Evolutionary conservation across 1,284 basidiomycete species (phyloP), one percentile per base, ranked within the genome.

Genomic region (Golubevia pallescens): DNA sequence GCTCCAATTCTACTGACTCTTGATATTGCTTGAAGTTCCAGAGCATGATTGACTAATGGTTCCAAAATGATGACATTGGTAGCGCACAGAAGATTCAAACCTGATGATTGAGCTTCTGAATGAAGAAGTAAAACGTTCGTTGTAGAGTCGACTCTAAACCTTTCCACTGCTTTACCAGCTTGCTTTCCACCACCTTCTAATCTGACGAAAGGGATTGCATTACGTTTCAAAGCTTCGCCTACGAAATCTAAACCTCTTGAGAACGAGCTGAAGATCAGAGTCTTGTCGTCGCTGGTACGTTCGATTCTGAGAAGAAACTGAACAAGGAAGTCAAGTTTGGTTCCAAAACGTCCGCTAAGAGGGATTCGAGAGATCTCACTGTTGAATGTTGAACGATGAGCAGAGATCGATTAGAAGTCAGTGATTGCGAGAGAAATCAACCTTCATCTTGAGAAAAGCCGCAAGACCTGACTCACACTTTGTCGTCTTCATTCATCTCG

Each of bases 1-100:
- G 81, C 78, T 0, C 81, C 81, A 55, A 84, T 84, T 13, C 81
- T 74, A 60, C 78, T 75, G 2, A 84, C 71, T 24, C 81, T 69
- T 2, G 80, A 80, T 6, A 84, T 74, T 13, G 80, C 78, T 63
- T 84, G 81, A 52, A 81, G 63, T 63, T 84, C 81, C 5, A 72
- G 32, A 8, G 71, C 75, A 51, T 77, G 70, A 52, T 84, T 81
- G 51, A 82, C 71, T 56, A 84, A 34, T 10, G 81, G 81, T 66
- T 82, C 81, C 20, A 84, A 64, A 21, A 84, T 69, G 65, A 80
- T 73, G 20, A 84, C 66, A 60, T 76, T 69, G 57, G 73, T 73
- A 2, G 81, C 80, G 0, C 70, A 68, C 0, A 76, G 62, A 61
- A 84, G 61, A 38, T 82, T 84, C 42, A 84, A 69, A 2, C 81